These are phyloP conservation scores for Spergularia bocconei DNA, from an alignment of 148 eudicot genomes.

Conservation along the genomic window DNA sequence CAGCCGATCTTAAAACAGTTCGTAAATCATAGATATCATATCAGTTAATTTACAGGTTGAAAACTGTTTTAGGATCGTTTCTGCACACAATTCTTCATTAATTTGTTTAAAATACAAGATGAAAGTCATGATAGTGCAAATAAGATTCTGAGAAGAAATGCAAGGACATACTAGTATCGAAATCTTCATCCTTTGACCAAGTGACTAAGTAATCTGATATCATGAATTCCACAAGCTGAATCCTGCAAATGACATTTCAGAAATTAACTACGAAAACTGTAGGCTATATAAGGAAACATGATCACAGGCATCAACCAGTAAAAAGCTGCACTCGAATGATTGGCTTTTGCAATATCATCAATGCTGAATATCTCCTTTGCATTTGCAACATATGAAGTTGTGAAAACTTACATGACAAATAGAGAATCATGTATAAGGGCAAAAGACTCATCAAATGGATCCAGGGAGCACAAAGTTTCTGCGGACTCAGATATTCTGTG, in stretches of 20 bases:
- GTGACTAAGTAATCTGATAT: slow-evolving; percentile 56
- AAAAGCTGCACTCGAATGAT: background rate
- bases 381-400: background rate
- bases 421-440: slow-evolving; percentile 56
- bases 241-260: slow-evolving; percentile 52
- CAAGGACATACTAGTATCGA: slow-evolving; percentile 54
- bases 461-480: slow-evolving; percentile 69
- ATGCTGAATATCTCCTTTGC: background rate
- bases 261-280: background rate
- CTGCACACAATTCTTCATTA: background rate
- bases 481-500: slow-evolving; percentile 67
- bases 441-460: slow-evolving; percentile 83
- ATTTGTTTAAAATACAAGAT: background rate
- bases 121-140: background rate
- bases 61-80: no score
- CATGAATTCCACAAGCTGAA: slow-evolving; percentile 80
- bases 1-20: background rate
- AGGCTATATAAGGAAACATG: background rate
- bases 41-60: background rate
- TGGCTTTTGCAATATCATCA: background rate
- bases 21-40: background rate
- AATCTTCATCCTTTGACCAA: slow-evolving; percentile 59
- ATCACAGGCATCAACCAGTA: background rate
- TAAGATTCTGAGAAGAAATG: slow-evolving; percentile 1
- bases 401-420: slow-evolving; percentile 64